Conservation (phyloP, 345 rosid species). For the Stellera chamaejasme region DNA sequence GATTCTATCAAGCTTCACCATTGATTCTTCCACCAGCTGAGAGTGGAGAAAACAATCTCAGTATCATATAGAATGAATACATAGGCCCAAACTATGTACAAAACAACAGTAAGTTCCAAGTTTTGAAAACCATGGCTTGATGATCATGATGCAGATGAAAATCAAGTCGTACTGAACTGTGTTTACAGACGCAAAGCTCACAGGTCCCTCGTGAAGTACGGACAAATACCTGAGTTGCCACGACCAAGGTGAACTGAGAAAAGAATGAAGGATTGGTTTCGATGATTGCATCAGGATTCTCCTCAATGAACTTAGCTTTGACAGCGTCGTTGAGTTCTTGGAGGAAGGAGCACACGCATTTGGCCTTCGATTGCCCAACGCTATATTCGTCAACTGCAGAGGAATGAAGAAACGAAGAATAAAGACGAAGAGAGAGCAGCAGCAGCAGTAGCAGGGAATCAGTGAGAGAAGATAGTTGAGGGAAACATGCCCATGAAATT, state of each 20-base stretch:
- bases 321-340: slow-evolving; percentile 98
- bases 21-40: slow-evolving; percentile 82
- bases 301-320: slow-evolving; percentile 95
- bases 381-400: slow-evolving; percentile 67
- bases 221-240: slow-evolving; percentile 79
- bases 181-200: not conserved
- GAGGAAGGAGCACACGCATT: slow-evolving; percentile 79
- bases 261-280: slow-evolving; percentile 69
- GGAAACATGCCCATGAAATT: slow-evolving; percentile 74
- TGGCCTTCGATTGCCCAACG: slow-evolving; percentile 80
- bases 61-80: slow-evolving; percentile 1
- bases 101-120: slow-evolving; percentile 2
- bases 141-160: too few species aligned
- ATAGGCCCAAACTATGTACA: not conserved
- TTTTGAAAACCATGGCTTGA: slow-evolving; percentile 1
- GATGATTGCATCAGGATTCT: slow-evolving; percentile 66
- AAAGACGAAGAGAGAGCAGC: not conserved
- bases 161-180: too few species aligned
- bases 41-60: slow-evolving; percentile 17
- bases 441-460: not conserved
- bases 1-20: slow-evolving; percentile 79
- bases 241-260: slow-evolving; percentile 77
- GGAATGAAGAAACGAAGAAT: slow-evolving; percentile 13
- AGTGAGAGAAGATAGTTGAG: not conserved
- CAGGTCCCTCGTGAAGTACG: not conserved